Percentiles rank a stretch among this genome's conserved stretches.
These are phyloP conservation scores for Punica granatum DNA, from an alignment of 345 rosid species.

Conservation along the genomic window DNA sequence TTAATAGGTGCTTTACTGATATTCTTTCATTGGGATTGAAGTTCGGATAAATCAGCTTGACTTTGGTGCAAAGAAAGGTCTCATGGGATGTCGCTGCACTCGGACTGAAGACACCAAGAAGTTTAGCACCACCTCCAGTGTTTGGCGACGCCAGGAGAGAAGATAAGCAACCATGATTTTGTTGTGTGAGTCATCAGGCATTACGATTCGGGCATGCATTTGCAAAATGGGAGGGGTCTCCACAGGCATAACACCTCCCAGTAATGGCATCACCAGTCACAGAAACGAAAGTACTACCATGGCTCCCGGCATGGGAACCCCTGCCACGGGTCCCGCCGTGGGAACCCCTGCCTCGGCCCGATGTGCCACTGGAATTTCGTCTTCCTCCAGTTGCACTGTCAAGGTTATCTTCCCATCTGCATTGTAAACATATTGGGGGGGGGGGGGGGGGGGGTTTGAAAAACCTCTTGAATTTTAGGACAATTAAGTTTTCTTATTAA, in stretches of 20 bases:
- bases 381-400: slow-evolving; percentile 35
- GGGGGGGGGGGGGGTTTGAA: too few species aligned
- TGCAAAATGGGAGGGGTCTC: slow-evolving; percentile 95
- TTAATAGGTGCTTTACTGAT: too few species aligned
- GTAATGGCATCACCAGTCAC: slow-evolving; percentile 83
- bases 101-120: too few species aligned
- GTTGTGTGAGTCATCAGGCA: slow-evolving; percentile 15
- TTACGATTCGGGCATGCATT: slow-evolving; percentile 73
- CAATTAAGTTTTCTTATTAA: background rate
- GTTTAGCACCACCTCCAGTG: too few species aligned
- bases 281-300: slow-evolving; percentile 49
- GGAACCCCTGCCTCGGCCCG: slow-evolving; percentile 34
- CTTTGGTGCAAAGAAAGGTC: too few species aligned
- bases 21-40: too few species aligned
- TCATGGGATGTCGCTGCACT: too few species aligned
- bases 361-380: slow-evolving; percentile 20
- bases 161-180: background rate
- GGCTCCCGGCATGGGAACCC: slow-evolving; percentile 30
- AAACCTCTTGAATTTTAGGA: too few species aligned
- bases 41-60: too few species aligned
- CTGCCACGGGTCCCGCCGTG: slow-evolving; percentile 38
- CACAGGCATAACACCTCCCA: slow-evolving; percentile 76
- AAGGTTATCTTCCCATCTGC: slow-evolving; percentile 88
- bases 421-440: background rate
- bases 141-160: background rate